phyloP scores from a whole-genome alignment of 2,329 filamentous ascomycete species.

The Epichloe elymi region DNA sequence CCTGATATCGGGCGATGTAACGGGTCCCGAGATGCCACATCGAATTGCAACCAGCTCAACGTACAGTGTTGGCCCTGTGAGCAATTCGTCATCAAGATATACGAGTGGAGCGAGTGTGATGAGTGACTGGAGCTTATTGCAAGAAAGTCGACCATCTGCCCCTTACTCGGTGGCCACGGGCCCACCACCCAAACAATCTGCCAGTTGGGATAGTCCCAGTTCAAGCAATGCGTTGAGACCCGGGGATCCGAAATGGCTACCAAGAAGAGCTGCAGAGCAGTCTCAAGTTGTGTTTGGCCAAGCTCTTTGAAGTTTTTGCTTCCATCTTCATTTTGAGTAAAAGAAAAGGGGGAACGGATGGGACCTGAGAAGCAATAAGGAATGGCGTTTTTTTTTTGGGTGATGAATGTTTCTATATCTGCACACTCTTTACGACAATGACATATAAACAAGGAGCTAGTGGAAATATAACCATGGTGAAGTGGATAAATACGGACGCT shows the following conservation, averaged over 20 bases:
- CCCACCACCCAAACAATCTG: neutral
- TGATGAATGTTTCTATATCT: neutral
- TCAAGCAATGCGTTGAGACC: no score
- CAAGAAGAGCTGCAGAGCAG: neutral
- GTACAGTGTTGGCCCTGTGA: constrained; percentile 33
- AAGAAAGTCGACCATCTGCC: constrained; percentile 4
- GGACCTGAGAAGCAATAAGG: neutral
- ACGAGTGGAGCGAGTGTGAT: constrained; percentile 40
- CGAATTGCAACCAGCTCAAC: constrained; percentile 20
- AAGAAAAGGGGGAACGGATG: neutral
- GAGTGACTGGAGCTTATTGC: constrained; percentile 23
- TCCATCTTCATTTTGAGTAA: neutral
- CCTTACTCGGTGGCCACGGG: neutral
- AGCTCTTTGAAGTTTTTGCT: neutral
- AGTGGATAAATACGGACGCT: no score
- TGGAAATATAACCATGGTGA: no score
- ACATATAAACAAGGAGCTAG: neutral
- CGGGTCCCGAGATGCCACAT: constrained; percentile 11
- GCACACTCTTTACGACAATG: neutral
- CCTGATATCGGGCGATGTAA: constrained; percentile 8
- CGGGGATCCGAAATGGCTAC: neutral
- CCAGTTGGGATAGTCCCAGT: neutral
- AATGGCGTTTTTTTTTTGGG: neutral
- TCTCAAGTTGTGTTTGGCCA: neutral
- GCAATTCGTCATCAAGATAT: constrained; percentile 30